Percentiles rank a stretch among this genome's conserved stretches.
phyloP scores from a whole-genome alignment of 2,329 filamentous ascomycete species.

The Penicillium crustosum region DNA sequence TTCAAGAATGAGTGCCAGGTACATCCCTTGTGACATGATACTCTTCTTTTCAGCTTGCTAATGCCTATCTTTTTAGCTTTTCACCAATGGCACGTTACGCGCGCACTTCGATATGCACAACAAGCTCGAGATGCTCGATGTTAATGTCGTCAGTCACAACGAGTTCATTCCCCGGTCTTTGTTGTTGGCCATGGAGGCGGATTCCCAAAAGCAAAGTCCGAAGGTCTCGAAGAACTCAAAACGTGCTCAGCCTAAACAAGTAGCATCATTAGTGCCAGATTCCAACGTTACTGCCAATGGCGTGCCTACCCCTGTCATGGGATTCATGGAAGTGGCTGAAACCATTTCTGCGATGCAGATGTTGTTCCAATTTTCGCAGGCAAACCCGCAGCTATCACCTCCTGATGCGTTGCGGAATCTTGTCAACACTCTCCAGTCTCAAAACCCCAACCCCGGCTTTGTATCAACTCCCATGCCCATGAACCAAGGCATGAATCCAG shows the following conservation, averaged over 20 bases:
- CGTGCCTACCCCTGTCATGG: conserved; percentile 56
- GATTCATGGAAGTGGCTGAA: conserved; percentile 65
- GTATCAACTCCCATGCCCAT: conserved; percentile 31
- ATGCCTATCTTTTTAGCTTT: conserved; percentile 54
- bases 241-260: conserved; percentile 51
- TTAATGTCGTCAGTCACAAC: conserved; percentile 72
- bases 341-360: conserved; percentile 65
- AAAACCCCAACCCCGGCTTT: conserved; percentile 33
- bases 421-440: conserved; percentile 47
- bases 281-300: conserved; percentile 52
- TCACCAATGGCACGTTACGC: conserved; percentile 73
- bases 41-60: not conserved
- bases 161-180: conserved; percentile 76
- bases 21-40: conserved; percentile 38
- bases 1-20: conserved; percentile 82
- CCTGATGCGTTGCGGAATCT: conserved; percentile 56
- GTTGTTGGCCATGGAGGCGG: conserved; percentile 51
- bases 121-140: conserved; percentile 82
- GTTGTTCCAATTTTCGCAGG: conserved; percentile 58
- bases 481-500: conserved; percentile 3
- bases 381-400: conserved; percentile 54
- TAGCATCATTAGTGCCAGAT: conserved; percentile 44
- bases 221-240: conserved; percentile 59
- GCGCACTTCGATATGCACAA: conserved; percentile 77
- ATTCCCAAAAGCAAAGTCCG: conserved; percentile 59